These are phyloP conservation scores for Cyathus striatus DNA, from an alignment of 768 basidiomycete genomes.

Conservation along the genomic window DNA sequence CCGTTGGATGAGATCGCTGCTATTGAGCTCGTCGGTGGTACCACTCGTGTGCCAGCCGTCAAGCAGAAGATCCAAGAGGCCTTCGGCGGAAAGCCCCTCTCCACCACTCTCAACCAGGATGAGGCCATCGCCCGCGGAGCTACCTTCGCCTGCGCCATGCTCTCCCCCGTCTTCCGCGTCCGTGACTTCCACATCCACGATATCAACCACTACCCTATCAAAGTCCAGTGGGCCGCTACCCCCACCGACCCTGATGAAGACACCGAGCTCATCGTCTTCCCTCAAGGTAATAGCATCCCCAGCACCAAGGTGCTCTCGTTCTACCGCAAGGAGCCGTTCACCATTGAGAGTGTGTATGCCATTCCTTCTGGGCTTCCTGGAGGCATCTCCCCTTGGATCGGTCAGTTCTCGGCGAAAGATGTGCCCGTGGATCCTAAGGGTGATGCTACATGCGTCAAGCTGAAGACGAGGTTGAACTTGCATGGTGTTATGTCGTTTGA, in stretches of 20 bases:
- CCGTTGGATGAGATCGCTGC: conserved; percentile 82
- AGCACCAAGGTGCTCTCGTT: conserved; percentile 96
- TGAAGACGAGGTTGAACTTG: conserved; percentile 84
- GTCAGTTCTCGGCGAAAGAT: conserved; percentile 74
- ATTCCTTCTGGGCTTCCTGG: conserved; percentile 71
- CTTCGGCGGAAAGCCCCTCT: conserved; percentile 80
- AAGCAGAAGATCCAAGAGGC: conserved; percentile 80
- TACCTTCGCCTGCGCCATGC: conserved; percentile 95
- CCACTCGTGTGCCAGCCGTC: conserved; percentile 90
- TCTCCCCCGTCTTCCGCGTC: conserved; percentile 96
- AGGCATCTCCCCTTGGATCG: conserved; percentile 80
- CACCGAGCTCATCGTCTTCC: conserved; percentile 89
- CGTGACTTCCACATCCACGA: conserved; percentile 91
- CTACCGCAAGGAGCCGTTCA: conserved; percentile 85
- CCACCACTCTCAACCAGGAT: conserved; percentile 94
- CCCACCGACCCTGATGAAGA: conserved; percentile 81
- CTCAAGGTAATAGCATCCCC: conserved; percentile 77
- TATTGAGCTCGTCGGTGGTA: conserved; percentile 91
- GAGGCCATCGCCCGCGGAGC: conserved; percentile 95
- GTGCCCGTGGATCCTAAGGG: conserved; percentile 67
- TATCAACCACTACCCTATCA: conserved; percentile 84
- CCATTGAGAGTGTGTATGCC: conserved; percentile 81
- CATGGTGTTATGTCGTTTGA: conserved; percentile 90
- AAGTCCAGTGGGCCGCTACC: conserved; percentile 78
- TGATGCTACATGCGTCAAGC: conserved; percentile 78